Evolutionary conservation across 345 rosid genomes (phyloP), one percentile per base, ranked within the genome.

Genomic region (Gossypium ekmanianum): DNA sequence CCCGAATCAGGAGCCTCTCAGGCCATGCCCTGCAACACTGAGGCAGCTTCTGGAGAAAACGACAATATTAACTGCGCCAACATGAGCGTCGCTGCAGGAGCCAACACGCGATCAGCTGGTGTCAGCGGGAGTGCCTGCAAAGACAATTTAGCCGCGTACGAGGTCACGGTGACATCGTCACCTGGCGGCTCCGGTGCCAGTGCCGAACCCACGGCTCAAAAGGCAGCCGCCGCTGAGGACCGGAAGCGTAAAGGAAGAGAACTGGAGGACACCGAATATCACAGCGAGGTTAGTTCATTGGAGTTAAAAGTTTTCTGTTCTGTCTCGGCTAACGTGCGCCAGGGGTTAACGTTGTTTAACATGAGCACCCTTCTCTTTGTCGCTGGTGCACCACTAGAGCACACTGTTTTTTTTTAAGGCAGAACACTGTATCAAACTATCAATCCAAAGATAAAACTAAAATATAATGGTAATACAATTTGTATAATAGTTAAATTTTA

Each of bases 171-270:
- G 71, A 75, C 89, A 50, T 88, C 91, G 9, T 84, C 89, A 1
- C 86, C 94, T 0, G 84, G 83, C 7, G 80, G 79, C 47, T 89
- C 94, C 4, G 90, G 92, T 74, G 89, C 87, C 63, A 58, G 63
- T 24, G 39, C 63, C 0, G 90, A 85, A 77, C 89, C 81, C 45
- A 16, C 74, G 54, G 39, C 80, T 67, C 85, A 79, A 72, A 78
- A 77, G 80, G 74, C 83, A 64, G 77, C 77, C 72, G 70, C 84
- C 74, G 47, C 74, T 11, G 91, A 83, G 52, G 89, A 88, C 54
- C 86, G 88, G 71, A 94, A 92, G 82, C 89, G 97, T 9, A 90
- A 89, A 67, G 97, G 86, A 54, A 79, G 81, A 51, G 95, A 89
- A 77, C 52, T 45, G 22, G 94, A 85, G 48, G 90, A 84, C 11